Evolutionary conservation across 2,329 filamentous ascomycete genomes (phyloP).

Genomic region (Raffaelea deltoideospora): DNA sequence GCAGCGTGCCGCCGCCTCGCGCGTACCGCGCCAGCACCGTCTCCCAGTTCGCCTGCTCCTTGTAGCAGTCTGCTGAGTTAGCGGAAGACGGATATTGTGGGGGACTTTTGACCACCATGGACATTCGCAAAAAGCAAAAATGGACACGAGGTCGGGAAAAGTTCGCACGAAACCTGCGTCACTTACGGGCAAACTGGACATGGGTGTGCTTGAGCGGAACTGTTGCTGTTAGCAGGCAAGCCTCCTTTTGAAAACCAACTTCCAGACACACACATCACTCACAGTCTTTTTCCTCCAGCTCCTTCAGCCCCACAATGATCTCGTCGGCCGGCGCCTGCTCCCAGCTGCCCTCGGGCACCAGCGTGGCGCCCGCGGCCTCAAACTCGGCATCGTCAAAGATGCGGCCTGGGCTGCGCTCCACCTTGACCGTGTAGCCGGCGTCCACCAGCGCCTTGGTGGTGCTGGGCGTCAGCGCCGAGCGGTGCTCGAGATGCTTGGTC

Average conservation of each 20-base stretch:
- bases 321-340: slow-evolving; percentile 49
- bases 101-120: no score
- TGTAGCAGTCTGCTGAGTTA: slow-evolving; percentile 51
- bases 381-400: slow-evolving; percentile 51
- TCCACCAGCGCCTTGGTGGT: slow-evolving; percentile 40
- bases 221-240: not conserved
- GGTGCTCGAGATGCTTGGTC: slow-evolving; percentile 13
- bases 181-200: slow-evolving; percentile 39
- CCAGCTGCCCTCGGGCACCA: slow-evolving; percentile 55
- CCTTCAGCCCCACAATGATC: slow-evolving; percentile 64
- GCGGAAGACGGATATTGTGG: no score
- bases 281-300: slow-evolving; percentile 57
- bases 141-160: no score
- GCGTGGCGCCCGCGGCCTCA: slow-evolving; percentile 43
- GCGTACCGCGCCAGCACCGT: slow-evolving; percentile 66
- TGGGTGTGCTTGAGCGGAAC: slow-evolving; percentile 39
- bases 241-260: not conserved
- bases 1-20: slow-evolving; percentile 58
- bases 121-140: no score
- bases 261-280: slow-evolving; percentile 11
- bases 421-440: slow-evolving; percentile 52
- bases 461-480: slow-evolving; percentile 8
- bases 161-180: no score
- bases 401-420: slow-evolving; percentile 52
- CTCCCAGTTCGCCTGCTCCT: slow-evolving; percentile 66